These are phyloP conservation scores for Pseudopithomyces chartarum DNA, from an alignment of 2,329 filamentous ascomycete species.

Conservation along the genomic window DNA sequence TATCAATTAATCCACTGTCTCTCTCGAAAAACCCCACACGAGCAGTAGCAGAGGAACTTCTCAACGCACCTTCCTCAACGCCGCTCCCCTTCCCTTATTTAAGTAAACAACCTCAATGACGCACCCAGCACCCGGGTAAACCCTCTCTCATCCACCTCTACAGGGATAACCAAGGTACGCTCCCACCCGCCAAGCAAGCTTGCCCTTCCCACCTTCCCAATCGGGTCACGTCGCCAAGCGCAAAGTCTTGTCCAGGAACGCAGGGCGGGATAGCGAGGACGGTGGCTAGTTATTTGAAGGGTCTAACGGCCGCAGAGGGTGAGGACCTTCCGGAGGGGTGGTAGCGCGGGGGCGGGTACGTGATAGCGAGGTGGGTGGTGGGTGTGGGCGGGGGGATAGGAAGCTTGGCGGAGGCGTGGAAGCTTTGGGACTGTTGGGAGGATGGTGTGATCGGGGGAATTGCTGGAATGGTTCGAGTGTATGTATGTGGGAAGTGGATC, in stretches of 20 bases:
- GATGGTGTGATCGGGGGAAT: not conserved
- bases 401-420: not conserved
- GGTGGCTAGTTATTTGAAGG: not conserved
- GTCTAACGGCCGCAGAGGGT: not conserved
- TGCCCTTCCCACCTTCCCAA: not conserved
- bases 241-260: slow-evolving; percentile 1
- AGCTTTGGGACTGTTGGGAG: not conserved
- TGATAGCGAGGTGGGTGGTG: too few species aligned
- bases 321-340: not conserved
- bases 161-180: too few species aligned
- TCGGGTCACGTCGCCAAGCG: not conserved
- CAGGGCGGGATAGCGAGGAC: too few species aligned
- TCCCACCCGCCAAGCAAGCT: slow-evolving; percentile 1
- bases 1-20: not conserved
- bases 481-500: too few species aligned
- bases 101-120: too few species aligned
- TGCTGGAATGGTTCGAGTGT: too few species aligned
- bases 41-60: too few species aligned
- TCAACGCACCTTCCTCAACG: too few species aligned
- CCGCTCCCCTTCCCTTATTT: too few species aligned
- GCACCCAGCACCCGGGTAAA: too few species aligned
- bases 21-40: too few species aligned
- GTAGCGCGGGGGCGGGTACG: not conserved
- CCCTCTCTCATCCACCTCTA: too few species aligned
- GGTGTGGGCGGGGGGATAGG: not conserved